phyloP scores from a whole-genome alignment of 129 eudicot species.

The Rutidosis leptorrhynchoides region DNA sequence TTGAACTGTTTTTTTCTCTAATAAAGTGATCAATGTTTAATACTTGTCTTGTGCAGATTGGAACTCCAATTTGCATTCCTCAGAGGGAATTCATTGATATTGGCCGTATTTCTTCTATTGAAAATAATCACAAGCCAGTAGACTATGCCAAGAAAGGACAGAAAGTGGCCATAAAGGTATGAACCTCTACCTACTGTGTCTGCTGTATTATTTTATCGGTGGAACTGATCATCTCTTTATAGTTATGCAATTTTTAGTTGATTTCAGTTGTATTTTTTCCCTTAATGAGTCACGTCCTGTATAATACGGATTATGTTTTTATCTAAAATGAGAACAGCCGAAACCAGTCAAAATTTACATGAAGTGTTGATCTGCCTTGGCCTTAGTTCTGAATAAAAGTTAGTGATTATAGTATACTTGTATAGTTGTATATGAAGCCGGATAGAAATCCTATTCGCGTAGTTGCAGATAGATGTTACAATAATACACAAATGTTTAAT shows the following conservation, averaged over 20 bases:
- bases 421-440: neutral
- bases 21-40: neutral
- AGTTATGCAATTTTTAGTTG: neutral
- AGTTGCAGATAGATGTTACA: neutral
- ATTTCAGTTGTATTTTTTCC: neutral
- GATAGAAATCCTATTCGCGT: neutral
- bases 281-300: neutral
- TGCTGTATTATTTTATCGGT: neutral
- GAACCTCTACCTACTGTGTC: neutral
- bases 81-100: slow-evolving; percentile 72
- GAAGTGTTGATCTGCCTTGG: neutral
- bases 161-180: slow-evolving; percentile 94
- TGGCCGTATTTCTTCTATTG: slow-evolving; percentile 89
- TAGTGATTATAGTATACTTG: neutral
- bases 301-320: neutral
- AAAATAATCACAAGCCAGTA: slow-evolving; percentile 89
- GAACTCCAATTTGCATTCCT: slow-evolving; percentile 93
- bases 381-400: neutral
- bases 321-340: neutral
- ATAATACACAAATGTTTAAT: neutral
- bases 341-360: neutral
- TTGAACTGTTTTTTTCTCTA: neutral
- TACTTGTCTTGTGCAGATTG: slow-evolving; percentile 45
- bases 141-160: slow-evolving; percentile 90
- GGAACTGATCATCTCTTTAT: neutral